These are phyloP conservation scores for Penicillium sp. DNA, from an alignment of 2,329 filamentous ascomycete genomes.

Conservation along the genomic window DNA sequence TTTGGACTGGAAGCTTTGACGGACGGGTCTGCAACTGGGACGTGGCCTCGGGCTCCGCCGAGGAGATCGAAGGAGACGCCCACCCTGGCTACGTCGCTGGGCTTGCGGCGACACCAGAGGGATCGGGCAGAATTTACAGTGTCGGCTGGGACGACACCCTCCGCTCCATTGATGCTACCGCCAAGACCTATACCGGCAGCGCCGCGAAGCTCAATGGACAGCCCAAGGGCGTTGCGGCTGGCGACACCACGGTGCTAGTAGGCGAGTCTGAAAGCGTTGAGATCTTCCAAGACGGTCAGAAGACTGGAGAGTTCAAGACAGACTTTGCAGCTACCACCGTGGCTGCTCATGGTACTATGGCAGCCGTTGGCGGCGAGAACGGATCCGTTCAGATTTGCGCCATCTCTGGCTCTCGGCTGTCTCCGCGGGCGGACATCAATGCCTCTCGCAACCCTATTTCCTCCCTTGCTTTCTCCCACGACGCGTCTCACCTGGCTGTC, in stretches of 20 bases:
- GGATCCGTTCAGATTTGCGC: conserved; percentile 76
- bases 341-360: conserved; percentile 65
- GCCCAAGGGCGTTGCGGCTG: conserved; percentile 71
- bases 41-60: conserved; percentile 66
- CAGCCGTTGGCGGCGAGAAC: conserved; percentile 76
- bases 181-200: conserved; percentile 73
- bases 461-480: conserved; percentile 77
- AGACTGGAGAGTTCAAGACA: conserved; percentile 63
- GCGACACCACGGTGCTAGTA: conserved; percentile 57
- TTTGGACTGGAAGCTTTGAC: conserved; percentile 92
- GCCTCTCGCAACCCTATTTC: conserved; percentile 74
- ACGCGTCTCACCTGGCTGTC: conserved; percentile 76
- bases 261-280: conserved; percentile 62
- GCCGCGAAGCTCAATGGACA: conserved; percentile 72
- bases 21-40: conserved; percentile 88
- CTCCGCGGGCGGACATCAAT: conserved; percentile 60
- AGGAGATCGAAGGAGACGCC: conserved; percentile 73
- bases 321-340: conserved; percentile 70
- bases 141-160: conserved; percentile 94
- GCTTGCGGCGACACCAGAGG: conserved; percentile 61
- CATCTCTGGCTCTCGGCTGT: conserved; percentile 57
- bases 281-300: conserved; percentile 59
- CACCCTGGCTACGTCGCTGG: conserved; percentile 86
- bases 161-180: conserved; percentile 72
- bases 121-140: conserved; percentile 68